A percentile compares a stretch with the other conserved stretches of the same genome.
phyloP scores from a whole-genome alignment of 129 eudicot genomes.

The sunflower (Helianthus annuus) region HanXRQr2.0-SUNRISE NC_035441.2:145679031-145679530 shows the following conservation, averaged over 20 bases:
- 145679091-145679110: slow-evolving; percentile 15
- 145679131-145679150: not conserved
- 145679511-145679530: slow-evolving; percentile 50
- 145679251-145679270: slow-evolving; percentile 3
- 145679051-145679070: slow-evolving; percentile 55
- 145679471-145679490: not conserved
- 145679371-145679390: not conserved
- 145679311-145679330: not conserved
- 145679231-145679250: slow-evolving; percentile 58
- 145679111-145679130: not conserved
- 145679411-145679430: slow-evolving; percentile 44
- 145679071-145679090: slow-evolving; percentile 40
- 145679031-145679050: slow-evolving; percentile 29
- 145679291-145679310: slow-evolving; percentile 15
- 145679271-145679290: slow-evolving; percentile 58
- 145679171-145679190: slow-evolving; percentile 52
- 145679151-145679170: slow-evolving; percentile 34
- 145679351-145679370: not conserved
- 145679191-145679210: slow-evolving; percentile 38
- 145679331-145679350: slow-evolving; percentile 38
- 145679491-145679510: slow-evolving; percentile 55
- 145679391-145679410: slow-evolving; percentile 43
- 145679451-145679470: slow-evolving; percentile 43
- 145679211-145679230: slow-evolving; percentile 10
- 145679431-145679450: slow-evolving; percentile 30